Conservation (phyloP, 139 green algal genomes). For the Haematococcus lacustris region DNA sequence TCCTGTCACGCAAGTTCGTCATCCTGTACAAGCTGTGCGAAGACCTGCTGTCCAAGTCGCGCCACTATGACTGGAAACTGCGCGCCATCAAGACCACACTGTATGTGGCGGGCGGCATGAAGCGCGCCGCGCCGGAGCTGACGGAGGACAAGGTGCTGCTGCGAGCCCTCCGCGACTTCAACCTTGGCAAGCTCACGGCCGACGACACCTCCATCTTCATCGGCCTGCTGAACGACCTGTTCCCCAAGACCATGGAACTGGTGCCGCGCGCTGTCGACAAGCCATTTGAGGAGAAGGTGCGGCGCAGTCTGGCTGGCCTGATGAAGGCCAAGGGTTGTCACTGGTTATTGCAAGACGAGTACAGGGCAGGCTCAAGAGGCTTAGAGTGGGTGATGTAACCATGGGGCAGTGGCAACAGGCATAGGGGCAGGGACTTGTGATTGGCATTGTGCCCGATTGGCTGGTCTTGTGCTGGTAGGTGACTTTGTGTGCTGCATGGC, state of each 20-base stretch:
- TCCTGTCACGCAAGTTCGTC: conserved; percentile 86
- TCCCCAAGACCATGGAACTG: conserved; percentile 75
- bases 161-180: conserved; percentile 91
- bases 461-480: too few species aligned
- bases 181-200: conserved; percentile 84
- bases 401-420: too few species aligned
- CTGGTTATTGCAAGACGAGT: too few species aligned
- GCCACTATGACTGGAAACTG: conserved; percentile 95
- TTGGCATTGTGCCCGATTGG: too few species aligned
- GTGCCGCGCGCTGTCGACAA: conserved; percentile 74
- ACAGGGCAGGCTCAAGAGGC: too few species aligned
- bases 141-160: conserved; percentile 86
- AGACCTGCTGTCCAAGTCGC: conserved; percentile 77
- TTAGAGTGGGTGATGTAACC: too few species aligned
- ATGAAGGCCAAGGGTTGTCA: too few species aligned
- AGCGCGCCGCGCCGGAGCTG: conserved; percentile 75
- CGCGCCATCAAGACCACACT: conserved; percentile 94
- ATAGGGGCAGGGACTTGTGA: too few species aligned
- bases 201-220: conserved; percentile 87
- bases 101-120: conserved; percentile 89
- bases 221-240: conserved; percentile 87
- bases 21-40: conserved; percentile 90
- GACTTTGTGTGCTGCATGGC: neutral
- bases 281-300: conserved; percentile 68
- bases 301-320: too few species aligned